Base-by-base conservation (phyloP, 73 alveolate species). In the Diophrys sp. region DNA sequence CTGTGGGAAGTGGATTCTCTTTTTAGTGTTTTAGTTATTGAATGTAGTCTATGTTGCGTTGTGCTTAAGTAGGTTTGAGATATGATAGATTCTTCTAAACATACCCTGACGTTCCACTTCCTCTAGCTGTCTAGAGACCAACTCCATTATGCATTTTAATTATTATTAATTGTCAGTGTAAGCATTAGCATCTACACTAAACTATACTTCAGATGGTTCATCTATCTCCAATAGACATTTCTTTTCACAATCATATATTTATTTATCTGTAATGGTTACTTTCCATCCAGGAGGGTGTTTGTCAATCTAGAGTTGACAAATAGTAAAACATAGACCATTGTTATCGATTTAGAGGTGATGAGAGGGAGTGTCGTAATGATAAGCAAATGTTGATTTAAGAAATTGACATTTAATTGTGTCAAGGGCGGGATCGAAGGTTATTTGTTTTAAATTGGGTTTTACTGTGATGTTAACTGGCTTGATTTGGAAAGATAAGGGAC, bases 81-180 rank as follows among this genome's bases (percentile, higher is more conserved):
- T 86, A 95, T 14, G 98, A 93, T 44, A 91, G 89, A 78, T 92
- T 94, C 74, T 91, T 80, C 83, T 96, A 96, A 18, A 96, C 95
- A 76, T 95, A 96, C 18, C 99, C 99, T 82, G 96, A 91, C 33
- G 99, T 96, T 1, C 99, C 99, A 29, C 98, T 84, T n/a, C 99
- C 99, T 77, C 98, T 77, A 8, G 99, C 96, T 26, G 99, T 95
- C 73, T 87, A 73, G 30, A 96, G 78, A 69, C 99, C 99, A 44
- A 96, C 96, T 31, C 97, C 97, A 80, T 95, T 95, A 84, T 90
- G 95, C 99, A 96, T 96, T 71, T 83, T 85, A 72, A 29, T 56
- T 53, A 56, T 66, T 2, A 67, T 67, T 14, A n/a, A n/a, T 44
- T 44, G 5, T 44, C 62, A 44, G 18, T 11, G n/a, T 44, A 44